Evolutionary conservation across 768 basidiomycete species (phyloP), one percentile per base, ranked within the genome.

Genomic region (Mrakia frigida): DNA sequence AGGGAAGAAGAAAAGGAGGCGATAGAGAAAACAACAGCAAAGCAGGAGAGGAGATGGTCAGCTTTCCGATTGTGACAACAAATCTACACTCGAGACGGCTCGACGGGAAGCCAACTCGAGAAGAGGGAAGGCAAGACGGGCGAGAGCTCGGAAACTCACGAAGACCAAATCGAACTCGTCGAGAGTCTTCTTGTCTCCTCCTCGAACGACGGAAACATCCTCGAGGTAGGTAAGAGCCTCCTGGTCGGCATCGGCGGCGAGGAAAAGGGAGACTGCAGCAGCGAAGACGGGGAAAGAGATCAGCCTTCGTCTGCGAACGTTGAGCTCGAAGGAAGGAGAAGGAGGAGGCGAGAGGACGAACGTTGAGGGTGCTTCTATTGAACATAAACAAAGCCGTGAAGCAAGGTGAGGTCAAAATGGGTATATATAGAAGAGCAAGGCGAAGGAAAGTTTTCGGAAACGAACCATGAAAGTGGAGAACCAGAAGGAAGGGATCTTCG

Each of bases 401-500:
- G 10, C 43, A 14, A 21, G 46, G 46, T 50, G 2, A 50, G 46
- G 16, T 50, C 18, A 18, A 50, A 6, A 14, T 50, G 11, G 6
- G 13, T 1, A 4, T 21, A 6, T 18, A 18, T 5, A 50, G 16
- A 21, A 14, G 13, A 50, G 46, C 43, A 4, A 2, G n/a, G n/a
- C n/a, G n/a, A n/a, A n/a, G 46, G 13, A 21, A 50, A 21, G 46
- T 2, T 3, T 50, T 16, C 14, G 9, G 13, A 14, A 18, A 50
- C 46, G 46, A 50, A 50, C 46, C 56, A 76, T 28, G 61, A 76
- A 43, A 11, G 59, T 70, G 21, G 46, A 37, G 53, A 73, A 52
- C 76, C 76, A 77, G 73, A 77, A 77, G 46, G 31, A 31, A 23
- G 76, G 76, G 73, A 77, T 77, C 68, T 77, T 77, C 25, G 63